Base-by-base conservation (phyloP, 1,139 yeast species). In the Taphrina populina region DNA sequence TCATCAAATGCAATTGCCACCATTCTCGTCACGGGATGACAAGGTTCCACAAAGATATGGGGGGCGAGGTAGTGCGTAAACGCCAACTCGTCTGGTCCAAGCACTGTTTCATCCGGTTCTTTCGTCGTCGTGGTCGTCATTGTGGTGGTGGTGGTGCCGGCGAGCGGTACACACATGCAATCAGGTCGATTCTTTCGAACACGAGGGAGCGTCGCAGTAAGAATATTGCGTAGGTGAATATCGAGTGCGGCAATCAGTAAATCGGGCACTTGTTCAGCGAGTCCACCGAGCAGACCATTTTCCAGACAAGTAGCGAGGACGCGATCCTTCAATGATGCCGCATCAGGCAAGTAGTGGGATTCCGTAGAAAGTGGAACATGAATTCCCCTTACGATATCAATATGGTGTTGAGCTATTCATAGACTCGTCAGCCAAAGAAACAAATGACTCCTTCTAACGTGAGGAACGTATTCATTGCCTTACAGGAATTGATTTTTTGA, bases 321-420 rank as follows among this genome's bases (percentile, higher is more conserved):
- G 53, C 92, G 76, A 32, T 82, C 75, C 52, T 81, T 78, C 52
- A 94, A 70, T 46, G 78, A 77, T 47, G 83, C 92, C 39, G 77
- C 74, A 63, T 92, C 97, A 0, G 97, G 97, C 11, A 92, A 70
- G 62, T 92, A 92, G 66, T 76, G 86, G 36, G 80, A 76, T 63
- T 90, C 95, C 0, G 88, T 76, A 1, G 94, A 78, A 35, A 92
- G 73, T 3, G 95, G 95, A 1, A 94, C 81, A 63, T 87, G 88
- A 56, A 88, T 80, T n/a, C 95, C 95, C 66, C 84, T 90, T 52
- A 84, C 79, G 23, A 92, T 88, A 67, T 94, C 98, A 68, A 88
- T 49, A 29, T 49, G 54, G 24, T 49, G 54, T 17, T 49, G 54
- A 30, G 54, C 54, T 49, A 24, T 13, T 6, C 15, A n/a, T 39